A percentile compares a stretch with the other conserved stretches of the same genome.
These are phyloP conservation scores for Naumovozyma baii DNA, from an alignment of 805 yeast genomes.

Conservation along the genomic window DNA sequence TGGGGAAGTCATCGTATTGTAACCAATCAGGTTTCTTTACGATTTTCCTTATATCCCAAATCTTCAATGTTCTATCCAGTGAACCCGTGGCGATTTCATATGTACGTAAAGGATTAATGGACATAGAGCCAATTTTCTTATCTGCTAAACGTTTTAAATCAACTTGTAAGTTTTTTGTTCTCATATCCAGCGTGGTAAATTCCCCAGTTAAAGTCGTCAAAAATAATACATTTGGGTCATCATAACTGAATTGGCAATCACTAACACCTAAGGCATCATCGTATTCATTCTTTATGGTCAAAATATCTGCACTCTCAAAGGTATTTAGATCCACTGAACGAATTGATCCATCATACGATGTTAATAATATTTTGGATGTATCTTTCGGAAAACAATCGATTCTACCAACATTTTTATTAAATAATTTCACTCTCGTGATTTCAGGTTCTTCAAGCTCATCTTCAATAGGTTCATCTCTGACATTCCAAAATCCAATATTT, in stretches of 20 bases:
- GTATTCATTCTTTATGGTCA: conserved; percentile 46
- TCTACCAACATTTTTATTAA: conserved; percentile 62
- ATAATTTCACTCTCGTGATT: conserved; percentile 59
- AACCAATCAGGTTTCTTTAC: conserved; percentile 44
- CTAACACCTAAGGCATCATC: conserved; percentile 59
- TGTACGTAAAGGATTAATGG: conserved; percentile 58
- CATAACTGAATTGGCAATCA: conserved; percentile 50
- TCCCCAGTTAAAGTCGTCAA: conserved; percentile 75
- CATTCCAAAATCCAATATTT: conserved; percentile 80
- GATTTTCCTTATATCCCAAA: conserved; percentile 75
- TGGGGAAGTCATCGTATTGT: conserved; percentile 38
- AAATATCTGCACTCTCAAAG: conserved; percentile 49
- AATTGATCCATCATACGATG: conserved; percentile 84
- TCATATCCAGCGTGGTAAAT: conserved; percentile 61
- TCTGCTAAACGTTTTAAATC: conserved; percentile 59
- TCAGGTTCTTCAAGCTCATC: conserved; percentile 39
- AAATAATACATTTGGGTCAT: conserved; percentile 47
- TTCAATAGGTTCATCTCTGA: conserved; percentile 17
- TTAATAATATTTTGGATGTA: conserved; percentile 50
- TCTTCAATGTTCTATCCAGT: conserved; percentile 68
- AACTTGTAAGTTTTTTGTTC: conserved; percentile 34
- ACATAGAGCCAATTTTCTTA: conserved; percentile 86
- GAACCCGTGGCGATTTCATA: conserved; percentile 80
- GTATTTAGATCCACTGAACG: conserved; percentile 59
- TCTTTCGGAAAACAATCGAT: conserved; percentile 44